A percentile compares a stretch with the other conserved stretches of the same genome.
Conservation (phyloP, 257 asterid species). For the Solanum ossicruentum region DNA sequence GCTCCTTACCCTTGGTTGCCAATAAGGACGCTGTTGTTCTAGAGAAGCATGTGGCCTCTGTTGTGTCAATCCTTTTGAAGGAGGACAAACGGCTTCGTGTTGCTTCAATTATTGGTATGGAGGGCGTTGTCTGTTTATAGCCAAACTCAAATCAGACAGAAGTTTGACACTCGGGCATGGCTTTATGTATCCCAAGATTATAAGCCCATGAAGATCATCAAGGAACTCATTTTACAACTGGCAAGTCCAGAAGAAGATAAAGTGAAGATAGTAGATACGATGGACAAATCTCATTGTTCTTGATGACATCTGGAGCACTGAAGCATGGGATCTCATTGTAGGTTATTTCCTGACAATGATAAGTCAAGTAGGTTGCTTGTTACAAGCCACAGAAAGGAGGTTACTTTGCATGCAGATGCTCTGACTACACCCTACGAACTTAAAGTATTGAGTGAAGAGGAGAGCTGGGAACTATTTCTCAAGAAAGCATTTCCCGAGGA, state of each 20-base stretch:
- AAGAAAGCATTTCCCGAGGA: not conserved
- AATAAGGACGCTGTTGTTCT: not conserved
- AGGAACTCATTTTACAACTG: no score
- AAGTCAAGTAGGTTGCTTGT: constrained; percentile 9
- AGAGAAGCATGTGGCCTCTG: no score
- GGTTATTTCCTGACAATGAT: constrained; percentile 4
- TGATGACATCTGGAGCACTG: not conserved
- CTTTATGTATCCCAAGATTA: no score
- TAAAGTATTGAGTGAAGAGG: not conserved
- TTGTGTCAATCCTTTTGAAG: no score
- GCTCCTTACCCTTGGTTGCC: not conserved
- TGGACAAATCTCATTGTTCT: not conserved
- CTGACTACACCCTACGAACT: not conserved
- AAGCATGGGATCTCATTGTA: constrained; percentile 6
- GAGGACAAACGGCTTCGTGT: no score
- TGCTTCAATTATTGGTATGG: no score
- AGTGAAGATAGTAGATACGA: no score
- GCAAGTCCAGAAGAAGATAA: no score
- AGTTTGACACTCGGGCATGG: no score
- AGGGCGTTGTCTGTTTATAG: no score
- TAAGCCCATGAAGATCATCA: no score
- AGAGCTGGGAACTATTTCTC: constrained; percentile 16
- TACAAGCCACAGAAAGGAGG: not conserved
- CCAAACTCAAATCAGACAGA: no score
- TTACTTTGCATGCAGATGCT: not conserved